phyloP scores from a whole-genome alignment of 306 rosid species.

The Hylodesmum podocarpum region DNA sequence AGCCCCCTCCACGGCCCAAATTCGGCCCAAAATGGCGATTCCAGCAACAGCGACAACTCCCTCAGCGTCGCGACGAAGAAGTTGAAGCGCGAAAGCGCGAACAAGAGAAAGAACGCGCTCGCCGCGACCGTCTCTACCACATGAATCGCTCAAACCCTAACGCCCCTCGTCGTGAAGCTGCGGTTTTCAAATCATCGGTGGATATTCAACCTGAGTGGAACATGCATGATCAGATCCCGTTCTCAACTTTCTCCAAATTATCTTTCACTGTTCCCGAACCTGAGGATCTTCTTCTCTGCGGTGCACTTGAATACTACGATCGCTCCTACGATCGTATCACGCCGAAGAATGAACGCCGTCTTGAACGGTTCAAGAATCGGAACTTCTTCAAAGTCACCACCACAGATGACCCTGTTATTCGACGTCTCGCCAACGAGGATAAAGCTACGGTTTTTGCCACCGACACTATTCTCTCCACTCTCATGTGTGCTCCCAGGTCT shows the following conservation, averaged over 20 bases:
- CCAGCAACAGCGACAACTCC: constrained; percentile 78
- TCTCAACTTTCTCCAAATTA: constrained; percentile 86
- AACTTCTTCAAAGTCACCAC: constrained; percentile 93
- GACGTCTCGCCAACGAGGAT: constrained; percentile 83
- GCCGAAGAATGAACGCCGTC: constrained; percentile 82
- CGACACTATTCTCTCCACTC: constrained; percentile 74
- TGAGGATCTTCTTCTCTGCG: constrained; percentile 76
- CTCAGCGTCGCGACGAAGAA: constrained; percentile 93
- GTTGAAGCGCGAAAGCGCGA: constrained; percentile 86
- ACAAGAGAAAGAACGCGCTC: constrained; percentile 88
- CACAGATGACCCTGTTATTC: constrained; percentile 85
- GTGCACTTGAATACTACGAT: constrained; percentile 79
- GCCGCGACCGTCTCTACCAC: constrained; percentile 81
- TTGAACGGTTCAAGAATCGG: constrained; percentile 79
- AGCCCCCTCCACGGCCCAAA: constrained; percentile 85
- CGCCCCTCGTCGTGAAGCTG: constrained; percentile 72
- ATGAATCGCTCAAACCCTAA: constrained; percentile 71
- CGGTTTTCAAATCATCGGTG: constrained; percentile 78
- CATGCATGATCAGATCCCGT: constrained; percentile 92
- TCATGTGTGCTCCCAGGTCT: constrained; percentile 91
- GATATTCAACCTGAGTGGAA: constrained; percentile 97
- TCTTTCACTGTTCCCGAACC: constrained; percentile 86
- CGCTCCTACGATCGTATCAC: constrained; percentile 68
- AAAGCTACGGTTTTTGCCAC: constrained; percentile 86
- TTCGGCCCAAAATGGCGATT: constrained; percentile 89